Conservation (phyloP, 1,139 yeast genomes). For the Ogataea hybrid region DNA sequence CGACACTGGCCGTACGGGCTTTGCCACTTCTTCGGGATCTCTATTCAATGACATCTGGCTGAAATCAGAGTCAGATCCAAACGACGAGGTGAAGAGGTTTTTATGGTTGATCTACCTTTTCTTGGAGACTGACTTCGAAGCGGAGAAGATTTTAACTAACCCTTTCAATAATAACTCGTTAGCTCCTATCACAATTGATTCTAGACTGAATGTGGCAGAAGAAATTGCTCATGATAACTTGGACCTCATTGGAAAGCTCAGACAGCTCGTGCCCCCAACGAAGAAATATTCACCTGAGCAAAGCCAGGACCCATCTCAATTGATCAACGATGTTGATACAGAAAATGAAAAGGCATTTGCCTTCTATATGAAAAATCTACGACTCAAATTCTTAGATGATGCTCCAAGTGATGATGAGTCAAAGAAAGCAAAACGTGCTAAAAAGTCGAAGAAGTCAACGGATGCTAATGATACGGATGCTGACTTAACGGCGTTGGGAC, state of each 20-base stretch:
- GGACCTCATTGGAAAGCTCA: conserved; percentile 21
- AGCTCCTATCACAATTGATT: conserved; percentile 6
- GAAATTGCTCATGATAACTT: conserved; percentile 19
- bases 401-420: conserved; percentile 13
- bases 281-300: conserved; percentile 42
- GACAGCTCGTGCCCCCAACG: conserved; percentile 45
- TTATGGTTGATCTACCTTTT: conserved; percentile 83
- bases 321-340: conserved; percentile 50
- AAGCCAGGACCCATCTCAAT: conserved; percentile 34
- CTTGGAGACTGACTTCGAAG: conserved; percentile 64
- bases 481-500: neutral
- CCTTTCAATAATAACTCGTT: conserved; percentile 51
- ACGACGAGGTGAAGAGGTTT: conserved; percentile 66
- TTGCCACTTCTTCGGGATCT: conserved; percentile 30
- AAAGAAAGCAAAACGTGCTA: conserved; percentile 2
- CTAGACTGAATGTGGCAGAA: conserved; percentile 19
- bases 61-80: conserved; percentile 44
- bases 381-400: conserved; percentile 36
- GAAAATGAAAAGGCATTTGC: conserved; percentile 72
- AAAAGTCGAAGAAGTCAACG: conserved; percentile 4
- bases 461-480: conserved; percentile 4
- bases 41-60: conserved; percentile 34
- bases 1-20: conserved; percentile 2
- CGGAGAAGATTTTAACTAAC: conserved; percentile 51
- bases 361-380: conserved; percentile 59